Evolutionary conservation across 805 yeast species (phyloP), one percentile per base, ranked within the genome.

Genomic region (Tetrapisispora pingtungensis): DNA sequence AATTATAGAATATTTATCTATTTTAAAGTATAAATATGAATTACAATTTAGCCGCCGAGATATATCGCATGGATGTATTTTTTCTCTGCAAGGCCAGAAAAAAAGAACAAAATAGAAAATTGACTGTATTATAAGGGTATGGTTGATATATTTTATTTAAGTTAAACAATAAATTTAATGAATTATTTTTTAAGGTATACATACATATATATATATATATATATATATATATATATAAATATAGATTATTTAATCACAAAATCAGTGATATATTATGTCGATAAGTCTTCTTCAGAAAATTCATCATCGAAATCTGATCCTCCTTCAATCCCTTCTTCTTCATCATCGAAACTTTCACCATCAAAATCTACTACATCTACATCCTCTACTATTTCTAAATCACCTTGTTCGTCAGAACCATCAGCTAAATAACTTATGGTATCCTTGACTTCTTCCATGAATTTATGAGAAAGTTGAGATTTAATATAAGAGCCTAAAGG

Each of bases 401-500:
- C 26, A 19, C n/a, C n/a, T 33, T 19, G 26, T 33, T 33, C 36
- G 6, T 32, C 34, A 4, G 34, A 32, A 15, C 34, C 14, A n/a
- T 32, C 34, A n/a, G 18, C 19, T 10, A 36, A 14, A 18, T 32
- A 40, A 22, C 19, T 19, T 14, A 40, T 32, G 14, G 20, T 12
- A 22, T 32, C 30, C 32, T 40, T 24, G 7, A 14, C 33, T 17
- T 22, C 36, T 24, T 19, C 27, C 8, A 15, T 14, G n/a, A 18
- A 17, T 32, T 22, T 38, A 20, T 12, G 3, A 17, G 36, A 4
- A 27, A 35, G 43, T 14, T 33, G 38, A 2, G 43, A 26, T 12
- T 26, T 30, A 12, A 41, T 35, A 56, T 80, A 89, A 24, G 81
- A 81, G 41, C 97, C 97, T 49, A 90, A 71, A 26, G 97, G 97